Base-by-base conservation (phyloP, 148 eudicot genomes). In the Selenicereus undatus region DNA sequence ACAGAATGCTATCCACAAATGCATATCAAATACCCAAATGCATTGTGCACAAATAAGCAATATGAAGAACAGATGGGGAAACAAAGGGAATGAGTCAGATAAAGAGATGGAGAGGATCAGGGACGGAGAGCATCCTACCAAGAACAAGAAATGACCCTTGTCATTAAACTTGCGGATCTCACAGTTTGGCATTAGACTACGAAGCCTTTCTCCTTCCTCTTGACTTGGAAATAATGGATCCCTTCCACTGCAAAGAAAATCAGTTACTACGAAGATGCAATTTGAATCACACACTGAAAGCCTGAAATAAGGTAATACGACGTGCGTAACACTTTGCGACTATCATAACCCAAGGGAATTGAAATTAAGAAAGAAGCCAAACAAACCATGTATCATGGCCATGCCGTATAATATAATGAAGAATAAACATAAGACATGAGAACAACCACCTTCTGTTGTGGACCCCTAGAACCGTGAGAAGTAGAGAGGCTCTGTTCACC, bases 201-300 rank as follows among this genome's bases (percentile, higher is more conserved):
- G 80, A 81, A 94, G 94, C 84, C 97, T 90, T 86, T 91, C 89
- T 60, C 92, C 91, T 90, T 94, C 98, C 76, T 94, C 93, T 81
- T 64, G 82, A 81, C 92, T 94, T 52, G 98, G 97, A 68, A 94
- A 64, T 69, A 81, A 52, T 51, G 48, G 71, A 60, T 82, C 84
- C 80, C 84, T 76, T 82, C 80, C 80, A 71, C 84, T 86, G 81
- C 39, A 43, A 81, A 73, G 54, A 74, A 30, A 78, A 30, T 35
- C 22, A 39, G 11, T 39, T 42, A 65, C 64, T 75, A 26, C 22
- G 7, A 51, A n/a, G n/a, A 51, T 51, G 42, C 69, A 58, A 58
- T 48, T 50, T 16, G 45, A 74, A 74, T 27, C 29, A 27, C 29
- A 43, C 48, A 65, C 39, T 51, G 42, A 65, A 75, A 14, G 48